Conservation (phyloP, 441 rosid genomes). For the Euphorbia schlechtendalii region DNA sequence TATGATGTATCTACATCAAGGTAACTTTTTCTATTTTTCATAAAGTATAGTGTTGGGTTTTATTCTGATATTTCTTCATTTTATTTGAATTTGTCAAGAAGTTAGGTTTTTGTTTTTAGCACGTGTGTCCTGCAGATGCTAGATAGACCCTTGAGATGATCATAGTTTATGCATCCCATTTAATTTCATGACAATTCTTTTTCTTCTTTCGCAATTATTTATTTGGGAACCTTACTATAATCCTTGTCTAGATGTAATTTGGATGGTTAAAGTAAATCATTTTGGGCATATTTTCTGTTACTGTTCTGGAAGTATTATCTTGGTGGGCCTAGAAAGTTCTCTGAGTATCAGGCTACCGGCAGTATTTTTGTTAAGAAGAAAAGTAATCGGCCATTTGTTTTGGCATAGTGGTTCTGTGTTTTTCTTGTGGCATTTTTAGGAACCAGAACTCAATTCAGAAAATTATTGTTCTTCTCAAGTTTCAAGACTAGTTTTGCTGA, state of each 20-base stretch:
- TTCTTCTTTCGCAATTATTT: constrained; percentile 3
- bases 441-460: no score
- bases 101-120: not conserved
- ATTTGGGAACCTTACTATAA: not conserved
- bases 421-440: no score
- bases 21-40: constrained; percentile 30
- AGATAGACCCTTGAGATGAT: not conserved
- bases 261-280: no score
- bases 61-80: not conserved
- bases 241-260: not conserved
- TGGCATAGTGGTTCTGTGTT: no score
- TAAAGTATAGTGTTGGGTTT: not conserved
- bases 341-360: no score
- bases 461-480: no score
- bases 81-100: not conserved
- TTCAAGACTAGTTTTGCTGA: no score
- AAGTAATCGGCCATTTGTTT: no score
- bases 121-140: not conserved
- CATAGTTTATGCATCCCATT: not conserved
- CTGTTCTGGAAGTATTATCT: no score
- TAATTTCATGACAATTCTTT: not conserved
- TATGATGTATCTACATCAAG: constrained; percentile 72
- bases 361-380: no score
- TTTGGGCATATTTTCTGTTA: no score
- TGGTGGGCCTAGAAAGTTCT: no score